These are phyloP conservation scores for Chaetomium fimeti DNA, from an alignment of 495 filamentous ascomycete species.

Conservation along the genomic window DNA sequence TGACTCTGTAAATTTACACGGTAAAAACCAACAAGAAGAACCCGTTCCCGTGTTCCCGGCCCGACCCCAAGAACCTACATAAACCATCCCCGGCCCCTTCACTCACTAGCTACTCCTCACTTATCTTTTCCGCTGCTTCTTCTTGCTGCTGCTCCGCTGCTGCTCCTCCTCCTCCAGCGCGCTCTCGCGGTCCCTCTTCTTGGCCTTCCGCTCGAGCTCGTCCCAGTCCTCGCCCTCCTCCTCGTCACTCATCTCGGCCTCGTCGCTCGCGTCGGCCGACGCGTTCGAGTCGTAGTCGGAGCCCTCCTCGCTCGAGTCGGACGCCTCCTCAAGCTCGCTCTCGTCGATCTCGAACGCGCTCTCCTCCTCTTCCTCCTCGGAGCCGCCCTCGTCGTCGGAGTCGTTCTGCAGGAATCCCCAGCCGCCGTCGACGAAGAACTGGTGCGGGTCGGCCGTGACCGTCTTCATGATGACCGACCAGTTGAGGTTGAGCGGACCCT, in stretches of 20 bases:
- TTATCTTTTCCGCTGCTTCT: constrained; percentile 47
- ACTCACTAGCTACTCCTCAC: background rate
- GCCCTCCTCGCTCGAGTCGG: constrained; percentile 81
- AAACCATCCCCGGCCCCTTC: background rate
- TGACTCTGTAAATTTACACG: background rate
- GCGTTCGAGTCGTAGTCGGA: constrained; percentile 92
- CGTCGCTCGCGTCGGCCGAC: constrained; percentile 68
- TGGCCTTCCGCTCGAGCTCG: constrained; percentile 85
- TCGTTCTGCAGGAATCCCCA: constrained; percentile 92
- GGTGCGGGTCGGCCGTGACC: constrained; percentile 85
- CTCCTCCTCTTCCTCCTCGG: constrained; percentile 78
- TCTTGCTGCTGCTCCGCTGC: constrained; percentile 28
- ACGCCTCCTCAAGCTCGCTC: constrained; percentile 72
- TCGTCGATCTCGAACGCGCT: constrained; percentile 87
- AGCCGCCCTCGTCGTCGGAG: constrained; percentile 77
- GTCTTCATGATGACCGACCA: constrained; percentile 99
- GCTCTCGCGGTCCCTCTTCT: constrained; percentile 77
- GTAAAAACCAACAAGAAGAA: background rate
- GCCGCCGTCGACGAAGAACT: constrained; percentile 92
- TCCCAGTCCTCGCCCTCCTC: constrained; percentile 91
- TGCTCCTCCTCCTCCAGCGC: constrained; percentile 66
- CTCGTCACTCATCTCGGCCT: constrained; percentile 62
- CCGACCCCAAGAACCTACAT: background rate
- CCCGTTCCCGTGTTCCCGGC: background rate
- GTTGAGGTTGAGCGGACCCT: constrained; percentile 96